A percentile compares a stretch with the other conserved stretches of the same genome.
phyloP scores from a whole-genome alignment of 2,329 filamentous ascomycete species.

The Pseudofabraea citricarpa region DNA sequence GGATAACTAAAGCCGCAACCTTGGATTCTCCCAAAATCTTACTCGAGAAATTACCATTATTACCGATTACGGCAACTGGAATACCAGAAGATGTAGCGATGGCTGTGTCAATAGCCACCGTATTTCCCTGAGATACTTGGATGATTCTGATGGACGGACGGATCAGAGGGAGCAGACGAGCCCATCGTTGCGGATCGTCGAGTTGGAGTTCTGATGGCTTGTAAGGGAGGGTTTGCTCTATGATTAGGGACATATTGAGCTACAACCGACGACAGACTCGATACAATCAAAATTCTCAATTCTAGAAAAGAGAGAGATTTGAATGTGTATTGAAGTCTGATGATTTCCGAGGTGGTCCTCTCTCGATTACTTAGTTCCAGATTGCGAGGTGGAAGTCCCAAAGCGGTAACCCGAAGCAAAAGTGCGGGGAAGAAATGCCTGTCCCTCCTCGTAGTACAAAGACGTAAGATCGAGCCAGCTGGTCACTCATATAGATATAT shows the following conservation, averaged over 20 bases:
- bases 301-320: background rate
- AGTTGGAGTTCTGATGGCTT: constrained; percentile 12
- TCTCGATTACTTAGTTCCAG: too few species aligned
- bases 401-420: constrained; percentile 9
- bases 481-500: too few species aligned
- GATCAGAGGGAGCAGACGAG: constrained; percentile 20
- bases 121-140: constrained; percentile 6
- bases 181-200: constrained; percentile 17
- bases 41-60: constrained; percentile 16
- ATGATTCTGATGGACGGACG: constrained; percentile 16
- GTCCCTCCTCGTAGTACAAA: too few species aligned
- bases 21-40: constrained; percentile 17
- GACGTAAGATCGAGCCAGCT: too few species aligned
- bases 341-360: constrained; percentile 4
- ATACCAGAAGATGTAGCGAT: constrained; percentile 10
- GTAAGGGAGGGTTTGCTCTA: constrained; percentile 20
- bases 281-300: too few species aligned
- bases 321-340: background rate
- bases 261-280: too few species aligned
- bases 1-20: constrained; percentile 13
- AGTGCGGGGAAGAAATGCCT: constrained; percentile 10
- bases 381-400: constrained; percentile 4
- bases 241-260: constrained; percentile 17
- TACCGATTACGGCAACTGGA: constrained; percentile 13
- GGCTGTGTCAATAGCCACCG: constrained; percentile 14